A percentile compares a stretch with the other conserved stretches of the same genome.
Conservation (phyloP, 768 basidiomycete genomes). For the Russula vinacea region DNA sequence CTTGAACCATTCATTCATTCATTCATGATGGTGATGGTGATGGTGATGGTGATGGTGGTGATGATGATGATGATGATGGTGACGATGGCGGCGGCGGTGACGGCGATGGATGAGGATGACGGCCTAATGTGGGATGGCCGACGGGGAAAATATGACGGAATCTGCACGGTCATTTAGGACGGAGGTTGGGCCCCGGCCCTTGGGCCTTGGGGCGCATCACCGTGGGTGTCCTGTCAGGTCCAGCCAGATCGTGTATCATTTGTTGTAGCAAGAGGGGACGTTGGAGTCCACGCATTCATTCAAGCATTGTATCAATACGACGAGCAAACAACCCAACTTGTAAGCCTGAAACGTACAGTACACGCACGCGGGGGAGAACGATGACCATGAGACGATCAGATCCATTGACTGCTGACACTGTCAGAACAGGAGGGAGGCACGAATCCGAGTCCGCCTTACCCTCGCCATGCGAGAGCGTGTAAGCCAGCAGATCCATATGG, state of each 20-base stretch:
- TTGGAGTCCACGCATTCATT: neutral
- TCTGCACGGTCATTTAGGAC: neutral
- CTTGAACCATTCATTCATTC: constrained; percentile 15
- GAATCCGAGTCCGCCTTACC: neutral
- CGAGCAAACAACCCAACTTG: neutral
- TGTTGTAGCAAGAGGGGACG: neutral
- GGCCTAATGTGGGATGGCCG: neutral
- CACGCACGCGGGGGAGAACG: neutral
- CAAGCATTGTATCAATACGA: neutral
- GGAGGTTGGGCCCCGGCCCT: too few species aligned
- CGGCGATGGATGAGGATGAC: too few species aligned
- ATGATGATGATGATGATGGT: neutral
- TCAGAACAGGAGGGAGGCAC: neutral
- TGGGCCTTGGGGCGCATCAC: too few species aligned
- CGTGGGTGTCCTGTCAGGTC: neutral
- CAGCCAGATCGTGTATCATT: neutral
- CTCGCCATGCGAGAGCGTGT: neutral
- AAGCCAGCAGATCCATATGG: too few species aligned
- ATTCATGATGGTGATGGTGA: neutral
- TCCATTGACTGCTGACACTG: too few species aligned
- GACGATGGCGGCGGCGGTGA: too few species aligned
- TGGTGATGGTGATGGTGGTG: neutral
- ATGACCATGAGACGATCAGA: neutral
- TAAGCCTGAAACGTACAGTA: neutral
- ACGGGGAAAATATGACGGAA: neutral